These are phyloP conservation scores for Naumovozyma castellii DNA, from an alignment of 805 yeast species.

Conservation along the genomic window DNA sequence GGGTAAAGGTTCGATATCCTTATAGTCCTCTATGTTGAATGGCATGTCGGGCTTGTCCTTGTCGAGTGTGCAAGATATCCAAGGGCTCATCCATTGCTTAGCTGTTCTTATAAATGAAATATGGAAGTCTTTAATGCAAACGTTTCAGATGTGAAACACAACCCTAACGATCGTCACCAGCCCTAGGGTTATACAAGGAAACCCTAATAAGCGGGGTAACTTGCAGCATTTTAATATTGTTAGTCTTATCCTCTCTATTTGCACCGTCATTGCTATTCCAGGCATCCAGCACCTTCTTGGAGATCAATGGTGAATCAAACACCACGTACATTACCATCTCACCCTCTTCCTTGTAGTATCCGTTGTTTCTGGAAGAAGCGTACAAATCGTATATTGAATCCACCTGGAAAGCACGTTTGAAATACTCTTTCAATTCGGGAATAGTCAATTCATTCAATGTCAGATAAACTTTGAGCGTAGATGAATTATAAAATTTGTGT, in stretches of 20 bases:
- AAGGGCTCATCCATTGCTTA: too few relatives aligned
- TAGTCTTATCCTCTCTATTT: too few relatives aligned
- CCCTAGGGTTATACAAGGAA: too few relatives aligned
- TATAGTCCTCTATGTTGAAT: constrained; percentile 19
- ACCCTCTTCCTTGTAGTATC: not conserved
- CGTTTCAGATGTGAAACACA: not conserved
- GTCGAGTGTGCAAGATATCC: not conserved
- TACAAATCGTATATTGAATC: not conserved
- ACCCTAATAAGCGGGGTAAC: not conserved
- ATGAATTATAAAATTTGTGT: not conserved
- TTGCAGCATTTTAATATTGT: not conserved
- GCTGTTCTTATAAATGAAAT: too few relatives aligned
- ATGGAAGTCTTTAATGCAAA: too few relatives aligned
- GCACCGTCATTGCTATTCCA: not conserved
- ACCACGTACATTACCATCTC: not conserved
- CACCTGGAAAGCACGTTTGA: not conserved
- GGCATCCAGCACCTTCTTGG: not conserved
- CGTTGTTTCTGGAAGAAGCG: not conserved
- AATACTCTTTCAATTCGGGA: not conserved
- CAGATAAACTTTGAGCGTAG: not conserved
- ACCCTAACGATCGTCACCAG: too few relatives aligned
- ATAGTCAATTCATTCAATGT: not conserved
- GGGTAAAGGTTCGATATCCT: constrained; percentile 37
- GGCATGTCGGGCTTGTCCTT: constrained; percentile 1
- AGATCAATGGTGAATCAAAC: not conserved